These are phyloP conservation scores for Prunella vulgaris DNA, from an alignment of 257 asterid species.

Conservation along the genomic window DNA sequence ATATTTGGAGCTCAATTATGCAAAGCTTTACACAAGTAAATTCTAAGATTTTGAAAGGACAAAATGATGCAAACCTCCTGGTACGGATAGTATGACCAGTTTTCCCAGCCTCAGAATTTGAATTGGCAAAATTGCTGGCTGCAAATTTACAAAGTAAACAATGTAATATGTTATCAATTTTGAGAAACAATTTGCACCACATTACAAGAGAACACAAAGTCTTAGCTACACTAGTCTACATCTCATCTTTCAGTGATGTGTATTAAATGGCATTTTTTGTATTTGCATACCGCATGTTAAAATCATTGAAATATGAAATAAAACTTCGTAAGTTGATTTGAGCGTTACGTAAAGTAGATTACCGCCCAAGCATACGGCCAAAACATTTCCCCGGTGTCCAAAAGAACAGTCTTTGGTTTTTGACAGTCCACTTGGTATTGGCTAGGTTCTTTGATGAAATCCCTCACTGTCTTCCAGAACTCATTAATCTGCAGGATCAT, in stretches of 20 bases:
- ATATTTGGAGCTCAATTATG: background rate
- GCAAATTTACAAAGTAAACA: background rate
- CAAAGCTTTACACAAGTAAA: background rate
- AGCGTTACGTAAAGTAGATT: background rate
- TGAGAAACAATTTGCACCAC: background rate
- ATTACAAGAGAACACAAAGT: background rate
- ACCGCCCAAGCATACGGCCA: constrained; percentile 75
- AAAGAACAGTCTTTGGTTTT: constrained; percentile 50
- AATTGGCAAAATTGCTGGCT: constrained; percentile 62
- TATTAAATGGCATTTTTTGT: background rate
- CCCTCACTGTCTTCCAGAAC: constrained; percentile 46
- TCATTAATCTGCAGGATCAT: constrained; percentile 36
- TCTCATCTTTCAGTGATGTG: background rate
- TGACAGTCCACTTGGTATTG: constrained; percentile 56
- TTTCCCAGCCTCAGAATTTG: constrained; percentile 56
- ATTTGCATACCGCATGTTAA: too few relatives aligned
- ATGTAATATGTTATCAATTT: background rate
- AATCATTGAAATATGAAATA: too few relatives aligned
- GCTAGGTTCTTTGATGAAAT: constrained; percentile 43
- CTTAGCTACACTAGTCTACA: background rate
- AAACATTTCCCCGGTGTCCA: constrained; percentile 56
- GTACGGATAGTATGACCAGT: constrained; percentile 45
- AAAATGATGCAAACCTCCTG: constrained; percentile 38
- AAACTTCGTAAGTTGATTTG: background rate
- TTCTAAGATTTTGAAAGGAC: background rate